Conservation (phyloP, 2,329 filamentous ascomycete species). For the Bipolaris gigantea region DNA sequence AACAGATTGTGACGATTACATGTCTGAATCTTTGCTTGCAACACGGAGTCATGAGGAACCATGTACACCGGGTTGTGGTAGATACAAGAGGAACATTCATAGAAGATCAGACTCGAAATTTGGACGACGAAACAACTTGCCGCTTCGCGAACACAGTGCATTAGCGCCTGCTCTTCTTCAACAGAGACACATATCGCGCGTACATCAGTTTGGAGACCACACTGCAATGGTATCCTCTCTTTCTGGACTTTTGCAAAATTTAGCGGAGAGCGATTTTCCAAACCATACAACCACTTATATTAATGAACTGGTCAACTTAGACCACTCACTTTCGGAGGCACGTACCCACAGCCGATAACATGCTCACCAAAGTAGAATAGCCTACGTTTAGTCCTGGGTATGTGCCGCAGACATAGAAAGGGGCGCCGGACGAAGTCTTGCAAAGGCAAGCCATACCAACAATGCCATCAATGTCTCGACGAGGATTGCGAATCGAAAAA, state of each 20-base stretch:
- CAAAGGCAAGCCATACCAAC: slow-evolving; percentile 27
- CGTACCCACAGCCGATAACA: background rate
- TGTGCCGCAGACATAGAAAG: background rate
- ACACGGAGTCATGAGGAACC: no score
- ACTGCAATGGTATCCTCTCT: background rate
- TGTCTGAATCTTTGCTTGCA: no score
- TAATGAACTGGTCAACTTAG: background rate
- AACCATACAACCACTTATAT: background rate
- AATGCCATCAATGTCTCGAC: slow-evolving; percentile 26
- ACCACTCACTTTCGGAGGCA: background rate
- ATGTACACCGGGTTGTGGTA: background rate
- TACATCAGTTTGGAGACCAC: no score
- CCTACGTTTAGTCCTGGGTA: background rate
- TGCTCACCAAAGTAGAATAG: no score
- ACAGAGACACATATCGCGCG: background rate
- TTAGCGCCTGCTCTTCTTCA: background rate
- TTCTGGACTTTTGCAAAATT: background rate
- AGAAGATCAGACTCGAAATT: background rate
- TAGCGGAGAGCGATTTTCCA: background rate
- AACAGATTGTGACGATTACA: no score
- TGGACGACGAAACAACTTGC: background rate
- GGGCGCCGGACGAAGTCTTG: slow-evolving; percentile 7
- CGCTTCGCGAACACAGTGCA: background rate
- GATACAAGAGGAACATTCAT: background rate
- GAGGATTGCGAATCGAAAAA: slow-evolving; percentile 42